Percentiles rank a stretch among this genome's conserved stretches.
Evolutionary conservation across 2,329 filamentous ascomycete species (phyloP).

Genomic region (Paracamarosporium sp.): DNA sequence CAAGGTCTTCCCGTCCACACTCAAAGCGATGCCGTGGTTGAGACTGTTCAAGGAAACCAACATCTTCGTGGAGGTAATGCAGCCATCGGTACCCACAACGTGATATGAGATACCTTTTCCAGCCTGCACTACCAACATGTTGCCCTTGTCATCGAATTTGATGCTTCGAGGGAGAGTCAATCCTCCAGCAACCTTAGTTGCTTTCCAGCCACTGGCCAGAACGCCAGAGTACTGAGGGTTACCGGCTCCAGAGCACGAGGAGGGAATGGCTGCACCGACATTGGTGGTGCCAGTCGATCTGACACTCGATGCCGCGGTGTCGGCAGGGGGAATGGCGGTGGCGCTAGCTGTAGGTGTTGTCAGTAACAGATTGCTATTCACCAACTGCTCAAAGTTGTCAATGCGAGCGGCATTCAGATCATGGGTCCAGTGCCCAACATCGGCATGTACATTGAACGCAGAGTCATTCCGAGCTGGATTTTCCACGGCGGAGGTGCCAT

Average conservation of each 20-base stretch:
- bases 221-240: slow-evolving; percentile 27
- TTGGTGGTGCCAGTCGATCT: slow-evolving; percentile 22
- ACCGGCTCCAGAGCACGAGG: slow-evolving; percentile 37
- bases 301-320: slow-evolving; percentile 30
- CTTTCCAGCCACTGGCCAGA: slow-evolving; percentile 41
- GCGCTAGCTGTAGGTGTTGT: slow-evolving; percentile 29
- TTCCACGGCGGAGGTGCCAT: slow-evolving; percentile 33
- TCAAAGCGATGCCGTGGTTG: slow-evolving; percentile 60
- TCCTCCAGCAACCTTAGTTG: slow-evolving; percentile 38
- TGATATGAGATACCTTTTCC: slow-evolving; percentile 43
- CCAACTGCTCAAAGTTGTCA: slow-evolving; percentile 36
- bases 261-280: slow-evolving; percentile 32
- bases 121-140: slow-evolving; percentile 43
- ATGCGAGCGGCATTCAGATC: slow-evolving; percentile 39
- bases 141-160: slow-evolving; percentile 38
- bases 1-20: slow-evolving; percentile 54
- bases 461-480: slow-evolving; percentile 38
- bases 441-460: slow-evolving; percentile 39
- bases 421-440: slow-evolving; percentile 41
- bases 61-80: slow-evolving; percentile 39
- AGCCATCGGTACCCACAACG: slow-evolving; percentile 34
- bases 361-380: slow-evolving; percentile 35
- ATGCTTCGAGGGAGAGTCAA: slow-evolving; percentile 40
- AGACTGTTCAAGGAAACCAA: slow-evolving; percentile 41
- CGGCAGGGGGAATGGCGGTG: slow-evolving; percentile 16